Base-by-base conservation (phyloP, 257 asterid species). In the Lantana camara region DNA sequence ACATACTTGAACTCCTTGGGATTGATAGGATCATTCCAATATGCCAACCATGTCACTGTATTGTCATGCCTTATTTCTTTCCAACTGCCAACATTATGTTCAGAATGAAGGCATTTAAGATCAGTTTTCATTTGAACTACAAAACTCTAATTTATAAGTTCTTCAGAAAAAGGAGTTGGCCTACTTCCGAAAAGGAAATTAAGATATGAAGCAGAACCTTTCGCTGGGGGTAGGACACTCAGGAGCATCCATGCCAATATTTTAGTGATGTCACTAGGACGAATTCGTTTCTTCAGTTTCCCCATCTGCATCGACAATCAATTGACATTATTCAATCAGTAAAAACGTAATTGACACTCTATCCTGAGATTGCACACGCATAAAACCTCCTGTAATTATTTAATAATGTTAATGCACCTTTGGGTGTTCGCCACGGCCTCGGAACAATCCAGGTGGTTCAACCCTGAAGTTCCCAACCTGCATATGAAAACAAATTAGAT, bases 341-440 rank as follows among this genome's bases (percentile, higher is more conserved):
- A 63, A 21, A 63, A 50, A 64, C 42, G 41, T 16, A 27, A 60
- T 41, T 35, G 54, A 57, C 56, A 54, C 38, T 12, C 29, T 61
- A 71, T 17, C 48, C 16, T 8, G 23, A 47, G 51, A 20, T 16
- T 32, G 40, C 27, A 34, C 66, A 37, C 30, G 12, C 21, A 45
- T 35, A 10, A 57, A 44, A 54, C 44, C 14, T 60, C 46, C 13
- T 15, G 38, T 5, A 23, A 67, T 41, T 34, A 13, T 16, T 5
- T 57, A 22, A 27, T 51, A 41, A 60, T 38, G 40, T 45, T 20
- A 74, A 52, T 32, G 34, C 45, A 93, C 99, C 99, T 83, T 93
- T 66, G 99, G 99, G 77, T 93, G 99, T 68, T 93, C 99, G 23
- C 99, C 99, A 3, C 99, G 96, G 20, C 99, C 99, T 60, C 99